A percentile compares a stretch with the other conserved stretches of the same genome.
These are phyloP conservation scores for Tarenaya hassleriana DNA, from an alignment of 345 rosid genomes.

Conservation along the genomic window DNA sequence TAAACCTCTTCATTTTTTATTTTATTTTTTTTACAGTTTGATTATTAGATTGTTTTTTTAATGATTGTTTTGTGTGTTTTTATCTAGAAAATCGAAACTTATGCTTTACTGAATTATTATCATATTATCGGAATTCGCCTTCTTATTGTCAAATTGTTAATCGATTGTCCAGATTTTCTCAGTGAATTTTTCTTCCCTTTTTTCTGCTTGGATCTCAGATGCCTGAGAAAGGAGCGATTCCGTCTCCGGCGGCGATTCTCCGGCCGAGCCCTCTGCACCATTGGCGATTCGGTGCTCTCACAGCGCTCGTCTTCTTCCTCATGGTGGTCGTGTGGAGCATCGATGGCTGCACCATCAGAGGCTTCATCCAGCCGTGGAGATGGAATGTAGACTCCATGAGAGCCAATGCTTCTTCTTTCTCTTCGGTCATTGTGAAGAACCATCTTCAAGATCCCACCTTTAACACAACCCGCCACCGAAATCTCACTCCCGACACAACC, in stretches of 20 bases:
- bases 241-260: conserved; percentile 26
- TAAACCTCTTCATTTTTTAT: too few relatives aligned
- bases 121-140: conserved; percentile 22
- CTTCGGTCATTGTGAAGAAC: conserved; percentile 14
- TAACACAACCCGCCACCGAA: background rate
- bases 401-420: conserved; percentile 5
- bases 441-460: conserved; percentile 15
- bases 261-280: conserved; percentile 43
- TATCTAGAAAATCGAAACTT: conserved; percentile 21
- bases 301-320: conserved; percentile 50
- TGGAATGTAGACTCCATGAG: conserved; percentile 30
- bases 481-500: conserved; percentile 7
- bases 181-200: too few relatives aligned
- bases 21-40: too few relatives aligned
- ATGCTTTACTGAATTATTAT: too few relatives aligned
- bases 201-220: conserved; percentile 31
- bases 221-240: conserved; percentile 53
- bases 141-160: conserved; percentile 24
- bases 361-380: conserved; percentile 56
- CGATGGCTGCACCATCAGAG: conserved; percentile 52
- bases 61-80: conserved; percentile 5
- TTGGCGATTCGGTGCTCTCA: conserved; percentile 64
- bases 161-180: background rate
- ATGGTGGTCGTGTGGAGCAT: conserved; percentile 67
- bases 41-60: background rate